These are phyloP conservation scores for Penicillium tannophilum DNA, from an alignment of 495 filamentous ascomycete genomes.

Conservation along the genomic window DNA sequence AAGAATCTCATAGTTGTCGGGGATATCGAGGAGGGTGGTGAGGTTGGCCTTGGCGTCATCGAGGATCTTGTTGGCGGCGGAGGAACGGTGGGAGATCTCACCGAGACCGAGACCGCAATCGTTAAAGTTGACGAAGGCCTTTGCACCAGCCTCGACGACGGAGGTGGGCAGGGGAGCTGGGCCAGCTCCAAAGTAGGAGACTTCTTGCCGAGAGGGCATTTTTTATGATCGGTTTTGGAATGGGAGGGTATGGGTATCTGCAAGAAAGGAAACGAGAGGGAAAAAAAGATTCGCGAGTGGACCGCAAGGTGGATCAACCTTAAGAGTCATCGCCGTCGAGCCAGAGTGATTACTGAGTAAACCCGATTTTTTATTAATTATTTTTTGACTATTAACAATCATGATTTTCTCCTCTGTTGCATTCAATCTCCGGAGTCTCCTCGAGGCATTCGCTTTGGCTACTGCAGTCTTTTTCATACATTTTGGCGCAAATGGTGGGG, in stretches of 20 bases:
- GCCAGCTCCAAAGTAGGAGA: slow-evolving; percentile 83
- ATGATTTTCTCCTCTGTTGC: too few relatives aligned
- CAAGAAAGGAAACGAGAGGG: slow-evolving; percentile 15
- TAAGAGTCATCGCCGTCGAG: slow-evolving; percentile 16
- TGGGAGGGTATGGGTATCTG: slow-evolving; percentile 14
- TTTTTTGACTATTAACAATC: not conserved
- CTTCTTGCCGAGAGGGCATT: slow-evolving; percentile 54
- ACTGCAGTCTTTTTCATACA: not conserved
- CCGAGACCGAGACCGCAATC: slow-evolving; percentile 70
- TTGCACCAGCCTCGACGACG: slow-evolving; percentile 72
- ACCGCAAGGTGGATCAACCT: slow-evolving; percentile 22
- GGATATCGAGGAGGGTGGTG: slow-evolving; percentile 70
- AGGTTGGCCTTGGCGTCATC: slow-evolving; percentile 66
- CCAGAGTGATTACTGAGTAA: not conserved
- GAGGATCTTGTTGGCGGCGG: slow-evolving; percentile 69
- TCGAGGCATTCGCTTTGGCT: not conserved
- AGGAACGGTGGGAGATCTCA: slow-evolving; percentile 89
- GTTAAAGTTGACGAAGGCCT: slow-evolving; percentile 80
- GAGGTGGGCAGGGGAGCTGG: slow-evolving; percentile 79
- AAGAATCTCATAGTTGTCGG: slow-evolving; percentile 73
- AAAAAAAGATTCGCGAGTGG: slow-evolving; percentile 26
- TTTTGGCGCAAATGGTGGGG: slow-evolving; percentile 22
- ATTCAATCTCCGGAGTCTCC: not conserved
- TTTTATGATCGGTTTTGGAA: slow-evolving; percentile 4
- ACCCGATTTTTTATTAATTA: not conserved